These are phyloP conservation scores for Carex cristatella DNA, from an alignment of 176 grass and related monocot species.

Conservation along the genomic window DNA sequence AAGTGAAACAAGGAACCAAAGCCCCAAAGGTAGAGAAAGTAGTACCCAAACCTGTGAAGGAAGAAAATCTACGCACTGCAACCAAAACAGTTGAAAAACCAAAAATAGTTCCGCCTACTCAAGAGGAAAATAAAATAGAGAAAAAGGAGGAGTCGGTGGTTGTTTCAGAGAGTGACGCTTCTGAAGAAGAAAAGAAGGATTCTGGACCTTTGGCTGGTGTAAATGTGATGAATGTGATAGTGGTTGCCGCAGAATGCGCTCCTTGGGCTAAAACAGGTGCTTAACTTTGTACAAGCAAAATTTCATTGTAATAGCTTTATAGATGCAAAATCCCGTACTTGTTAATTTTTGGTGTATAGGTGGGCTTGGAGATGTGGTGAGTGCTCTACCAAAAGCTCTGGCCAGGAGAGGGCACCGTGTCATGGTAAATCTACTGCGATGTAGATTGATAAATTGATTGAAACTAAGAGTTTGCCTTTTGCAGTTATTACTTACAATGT, in stretches of 20 bases:
- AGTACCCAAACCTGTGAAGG: background rate
- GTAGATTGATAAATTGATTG: constrained; percentile 5
- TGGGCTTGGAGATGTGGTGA: constrained; percentile 90
- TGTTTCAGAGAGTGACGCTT: constrained; percentile 20
- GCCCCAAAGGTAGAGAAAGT: background rate
- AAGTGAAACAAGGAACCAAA: background rate
- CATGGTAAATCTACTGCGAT: constrained; percentile 44
- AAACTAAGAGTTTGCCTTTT: background rate
- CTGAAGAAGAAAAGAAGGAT: constrained; percentile 36
- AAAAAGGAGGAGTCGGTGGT: constrained; percentile 14
- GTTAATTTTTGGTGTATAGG: constrained; percentile 43
- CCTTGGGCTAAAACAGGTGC: constrained; percentile 90
- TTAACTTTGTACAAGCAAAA: background rate
- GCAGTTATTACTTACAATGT: background rate
- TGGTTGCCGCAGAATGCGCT: constrained; percentile 86
- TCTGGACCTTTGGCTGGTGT: constrained; percentile 53
- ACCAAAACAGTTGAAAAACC: background rate
- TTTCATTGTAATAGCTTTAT: background rate
- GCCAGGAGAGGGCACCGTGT: constrained; percentile 95
- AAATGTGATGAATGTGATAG: constrained; percentile 92
- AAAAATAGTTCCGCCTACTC: constrained; percentile 1
- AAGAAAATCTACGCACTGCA: background rate
- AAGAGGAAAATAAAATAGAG: constrained; percentile 5
- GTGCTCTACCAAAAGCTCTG: constrained; percentile 92
- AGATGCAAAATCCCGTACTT: background rate